Base-by-base conservation (phyloP, 2,329 filamentous ascomycete genomes). In the Emericellopsis cladophorae region DNA sequence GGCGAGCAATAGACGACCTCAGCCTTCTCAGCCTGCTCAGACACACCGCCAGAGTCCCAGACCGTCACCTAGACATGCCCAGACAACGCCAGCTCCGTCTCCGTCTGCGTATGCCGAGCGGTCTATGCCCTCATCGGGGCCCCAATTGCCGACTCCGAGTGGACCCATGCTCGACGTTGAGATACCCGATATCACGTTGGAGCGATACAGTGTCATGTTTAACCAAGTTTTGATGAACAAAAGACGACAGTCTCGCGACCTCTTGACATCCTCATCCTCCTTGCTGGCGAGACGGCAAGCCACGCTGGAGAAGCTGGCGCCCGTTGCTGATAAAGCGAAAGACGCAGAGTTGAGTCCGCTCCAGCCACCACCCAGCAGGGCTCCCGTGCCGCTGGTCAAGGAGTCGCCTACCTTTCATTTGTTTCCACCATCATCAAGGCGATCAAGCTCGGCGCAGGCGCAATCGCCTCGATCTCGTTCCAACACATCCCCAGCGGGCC, bases 121-220 rank as follows among this genome's bases (percentile, higher is more conserved):
- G 21, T 21, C 29, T 14, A 10, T 8, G 15, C 29, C 16, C 16
- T 9, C n/a, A 4, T 2, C 15, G 5, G 24, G 24, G 1, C 29
- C 15, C 16, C 37, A 31, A 11, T 16, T 22, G 14, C 37, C 31
- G 6, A 12, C 16, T 12, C 23, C 21, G 12, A 31, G 33, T 34
- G 47, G 51, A 7, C 51, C 54, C 1, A 43, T 81, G 7, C 64
- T 95, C 16, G 71, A 88, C 50, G 72, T 95, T 14, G 77, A 89
- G 40, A 92, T 95, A 43, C 89, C 90, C 1, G 74, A 75, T 39
- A 72, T 84, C 42, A 77, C 82, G 46, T 70, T 96, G 70, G 90
- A 95, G 56, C 71, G 90, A 38, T 96, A 95, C 51, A 95, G 88
- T 50, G 75, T 95, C 48, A 95, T 95, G 89, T 95, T 96, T 54